Base-by-base conservation (phyloP, 2,329 filamentous ascomycete species). In the Fusarium fujikuroi region DNA sequence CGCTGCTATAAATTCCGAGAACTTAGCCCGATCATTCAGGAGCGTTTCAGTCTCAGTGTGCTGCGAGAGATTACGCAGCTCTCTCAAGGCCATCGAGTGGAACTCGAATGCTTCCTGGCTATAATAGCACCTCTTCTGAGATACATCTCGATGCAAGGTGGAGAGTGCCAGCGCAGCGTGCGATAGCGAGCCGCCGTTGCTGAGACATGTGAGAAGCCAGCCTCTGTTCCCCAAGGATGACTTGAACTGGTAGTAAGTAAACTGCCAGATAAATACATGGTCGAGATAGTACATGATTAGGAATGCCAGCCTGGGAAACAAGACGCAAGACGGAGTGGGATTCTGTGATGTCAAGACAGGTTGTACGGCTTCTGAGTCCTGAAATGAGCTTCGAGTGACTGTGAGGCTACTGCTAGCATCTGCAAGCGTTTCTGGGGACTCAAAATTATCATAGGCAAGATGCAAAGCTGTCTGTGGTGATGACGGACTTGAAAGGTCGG, bases 281-380 rank as follows among this genome's bases (percentile, higher is more conserved):
- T 60, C 57, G 7, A 60, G 57, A 42, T 60, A 60, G 18, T 60
- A 40, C 44, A 60, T 60, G 16, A 60, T 37, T n/a, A 60, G 36
- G 21, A 25, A 25, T 28, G 57, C 44, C 6, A 25, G 14, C 11
- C 30, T 21, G 21, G 57, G 57, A 3, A 2, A 7, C 3, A 52
- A 52, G 18, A n/a, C n/a, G 9, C 6, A 52, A 5, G 28, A 7
- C 7, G 57, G 10, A 10, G 16, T 16, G 15, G 6, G 6, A 50
- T 28, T 9, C 28, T 28, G 7, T 28, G 28, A 9, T 28, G 28
- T 9, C 28, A 28, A 28, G 28, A 3, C 7, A 8, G 28, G 28
- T 28, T 28, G 28, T 28, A 9, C 8, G 7, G 8, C 28, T 28
- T 28, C 28, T 28, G 28, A 12, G 21, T 49, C 43, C 15, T 32